Percentiles rank a stretch among this genome's conserved stretches.
phyloP scores from a whole-genome alignment of 2,329 filamentous ascomycete genomes.

The Pestalotiopsis sp. region DNA sequence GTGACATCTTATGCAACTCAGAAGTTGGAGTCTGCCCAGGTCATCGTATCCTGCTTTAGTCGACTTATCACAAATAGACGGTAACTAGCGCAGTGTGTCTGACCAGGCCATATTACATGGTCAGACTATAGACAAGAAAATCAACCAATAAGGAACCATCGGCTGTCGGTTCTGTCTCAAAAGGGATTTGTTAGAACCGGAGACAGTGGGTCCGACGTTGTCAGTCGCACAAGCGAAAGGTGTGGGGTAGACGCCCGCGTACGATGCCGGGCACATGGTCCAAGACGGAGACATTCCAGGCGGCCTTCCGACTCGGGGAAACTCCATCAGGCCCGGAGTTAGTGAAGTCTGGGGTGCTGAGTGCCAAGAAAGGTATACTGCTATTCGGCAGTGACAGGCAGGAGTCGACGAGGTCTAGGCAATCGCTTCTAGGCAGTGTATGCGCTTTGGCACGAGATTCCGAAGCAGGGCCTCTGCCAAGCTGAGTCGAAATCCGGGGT shows the following conservation, averaged over 20 bases:
- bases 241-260: constrained; percentile 1
- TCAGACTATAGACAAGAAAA: background rate
- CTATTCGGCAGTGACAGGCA: background rate
- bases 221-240: background rate
- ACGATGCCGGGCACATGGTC: background rate
- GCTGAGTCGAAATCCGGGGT: background rate
- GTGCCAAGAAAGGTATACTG: background rate
- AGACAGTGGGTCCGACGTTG: background rate
- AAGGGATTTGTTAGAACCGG: background rate
- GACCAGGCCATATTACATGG: background rate
- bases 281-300: background rate
- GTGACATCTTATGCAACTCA: background rate
- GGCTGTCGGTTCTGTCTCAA: background rate
- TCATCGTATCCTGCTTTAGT: background rate
- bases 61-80: background rate
- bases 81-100: background rate
- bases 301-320: background rate
- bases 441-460: background rate
- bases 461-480: background rate
- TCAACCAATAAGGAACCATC: background rate
- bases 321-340: background rate
- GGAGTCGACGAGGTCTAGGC: background rate
- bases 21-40: background rate
- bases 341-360: background rate
- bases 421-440: background rate